Percentiles rank a stretch among this genome's conserved stretches.
Evolutionary conservation across 352 stramenopile genomes (phyloP).

Genomic region (Phytophthora sojae): DNA sequence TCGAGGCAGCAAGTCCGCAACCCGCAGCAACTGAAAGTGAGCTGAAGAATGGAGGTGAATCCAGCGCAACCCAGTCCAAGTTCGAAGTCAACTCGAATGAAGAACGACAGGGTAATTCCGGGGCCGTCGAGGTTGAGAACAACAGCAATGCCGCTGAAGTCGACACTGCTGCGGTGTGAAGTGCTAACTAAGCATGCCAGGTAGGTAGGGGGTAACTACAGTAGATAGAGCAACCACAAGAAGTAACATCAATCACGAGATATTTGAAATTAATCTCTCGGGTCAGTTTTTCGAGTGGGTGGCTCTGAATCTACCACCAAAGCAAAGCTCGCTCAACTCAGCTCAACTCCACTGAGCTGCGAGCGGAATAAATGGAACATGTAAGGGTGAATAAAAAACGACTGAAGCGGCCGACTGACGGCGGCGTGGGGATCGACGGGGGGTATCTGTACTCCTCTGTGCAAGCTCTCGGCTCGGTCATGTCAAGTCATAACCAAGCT

Average conservation of each 20-base stretch:
- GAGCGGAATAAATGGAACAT: slow-evolving; percentile 32
- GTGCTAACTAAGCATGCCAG: background rate
- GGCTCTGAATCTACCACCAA: slow-evolving; percentile 29
- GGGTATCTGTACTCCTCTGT: slow-evolving; percentile 48
- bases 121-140: background rate
- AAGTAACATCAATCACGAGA: slow-evolving; percentile 31
- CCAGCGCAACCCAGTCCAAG: background rate
- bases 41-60: background rate
- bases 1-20: background rate
- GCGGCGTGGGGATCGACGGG: slow-evolving; percentile 29
- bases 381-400: slow-evolving; percentile 20
- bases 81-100: slow-evolving; percentile 4
- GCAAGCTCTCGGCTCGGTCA: slow-evolving; percentile 54
- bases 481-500: slow-evolving; percentile 25
- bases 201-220: background rate
- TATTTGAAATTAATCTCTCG: slow-evolving; percentile 34
- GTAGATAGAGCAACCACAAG: background rate
- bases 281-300: slow-evolving; percentile 34
- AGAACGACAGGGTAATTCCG: slow-evolving; percentile 1
- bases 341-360: background rate
- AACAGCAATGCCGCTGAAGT: background rate
- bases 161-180: slow-evolving; percentile 1
- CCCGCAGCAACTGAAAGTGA: background rate
- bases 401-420: slow-evolving; percentile 44
- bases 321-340: slow-evolving; percentile 12